Evolutionary conservation across 495 filamentous ascomycete species (phyloP).

Genomic region (Penicillium pulvis): DNA sequence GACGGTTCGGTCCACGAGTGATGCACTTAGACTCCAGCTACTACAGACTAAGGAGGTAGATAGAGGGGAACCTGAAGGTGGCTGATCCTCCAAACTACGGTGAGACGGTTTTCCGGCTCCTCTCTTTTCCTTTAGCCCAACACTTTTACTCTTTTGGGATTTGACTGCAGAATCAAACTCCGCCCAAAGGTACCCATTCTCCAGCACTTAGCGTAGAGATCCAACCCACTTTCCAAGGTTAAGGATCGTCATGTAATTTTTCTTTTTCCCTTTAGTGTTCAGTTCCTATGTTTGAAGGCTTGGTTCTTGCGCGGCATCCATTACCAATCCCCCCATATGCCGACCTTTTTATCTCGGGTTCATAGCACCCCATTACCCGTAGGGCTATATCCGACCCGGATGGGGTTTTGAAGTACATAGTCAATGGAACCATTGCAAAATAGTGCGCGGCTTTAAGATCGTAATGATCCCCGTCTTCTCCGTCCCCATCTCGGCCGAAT

Average conservation of each 20-base stretch:
- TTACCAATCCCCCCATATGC: neutral
- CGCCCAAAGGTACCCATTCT: neutral
- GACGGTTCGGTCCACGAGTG: conserved; percentile 24
- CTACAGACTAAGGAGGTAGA: conserved; percentile 2
- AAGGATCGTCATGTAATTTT: neutral
- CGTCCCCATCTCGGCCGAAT: conserved; percentile 7
- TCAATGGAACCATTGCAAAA: conserved; percentile 5
- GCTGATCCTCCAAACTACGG: conserved; percentile 26
- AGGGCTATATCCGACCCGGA: conserved; percentile 16
- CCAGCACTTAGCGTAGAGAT: neutral
- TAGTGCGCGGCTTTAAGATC: conserved; percentile 3
- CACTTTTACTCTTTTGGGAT: neutral
- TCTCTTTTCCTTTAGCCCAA: neutral
- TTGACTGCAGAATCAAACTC: neutral
- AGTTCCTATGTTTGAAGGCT: neutral
- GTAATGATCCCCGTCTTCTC: conserved; percentile 14
- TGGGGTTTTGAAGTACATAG: neutral
- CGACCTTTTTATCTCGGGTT: neutral
- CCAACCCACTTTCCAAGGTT: neutral
- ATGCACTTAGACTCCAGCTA: neutral
- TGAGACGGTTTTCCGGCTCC: conserved; percentile 23
- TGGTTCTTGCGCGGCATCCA: conserved; percentile 1
- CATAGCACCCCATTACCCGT: conserved; percentile 12
- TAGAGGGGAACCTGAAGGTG: neutral
- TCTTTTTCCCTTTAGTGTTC: neutral